phyloP scores from a whole-genome alignment of 2,329 filamentous ascomycete genomes.

The Aspergillus hiratsukae region DNA sequence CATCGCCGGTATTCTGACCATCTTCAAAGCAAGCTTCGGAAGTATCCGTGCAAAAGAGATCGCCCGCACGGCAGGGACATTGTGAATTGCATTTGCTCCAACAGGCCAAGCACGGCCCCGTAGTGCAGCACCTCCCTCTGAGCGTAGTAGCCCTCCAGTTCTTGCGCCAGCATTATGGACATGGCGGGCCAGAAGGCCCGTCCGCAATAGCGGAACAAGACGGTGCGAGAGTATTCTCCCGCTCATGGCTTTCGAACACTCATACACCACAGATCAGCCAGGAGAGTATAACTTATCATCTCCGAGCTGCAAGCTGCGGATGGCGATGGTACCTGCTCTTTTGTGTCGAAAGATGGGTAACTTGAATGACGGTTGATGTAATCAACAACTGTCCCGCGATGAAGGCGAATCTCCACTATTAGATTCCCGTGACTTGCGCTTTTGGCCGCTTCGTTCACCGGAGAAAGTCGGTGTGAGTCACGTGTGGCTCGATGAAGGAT shows the following conservation, averaged over 20 bases:
- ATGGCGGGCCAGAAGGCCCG: constrained; percentile 56
- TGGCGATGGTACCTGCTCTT: constrained; percentile 5
- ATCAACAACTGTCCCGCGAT: background rate
- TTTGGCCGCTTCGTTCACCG: constrained; percentile 28
- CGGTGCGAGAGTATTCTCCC: constrained; percentile 72
- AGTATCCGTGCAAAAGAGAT: constrained; percentile 66
- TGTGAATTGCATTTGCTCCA: constrained; percentile 75
- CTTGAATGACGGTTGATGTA: constrained; percentile 1
- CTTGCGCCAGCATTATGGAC: constrained; percentile 59
- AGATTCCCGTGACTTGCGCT: constrained; percentile 29
- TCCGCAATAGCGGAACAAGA: constrained; percentile 63
- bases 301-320: constrained; percentile 17
- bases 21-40: constrained; percentile 86
- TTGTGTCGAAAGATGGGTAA: background rate
- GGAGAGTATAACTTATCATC: constrained; percentile 14
- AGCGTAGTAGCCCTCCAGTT: constrained; percentile 64
- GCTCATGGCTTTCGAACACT: constrained; percentile 53
- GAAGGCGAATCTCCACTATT: constrained; percentile 3
- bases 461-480: constrained; percentile 25
- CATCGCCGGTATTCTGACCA: constrained; percentile 81
- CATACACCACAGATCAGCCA: constrained; percentile 28
- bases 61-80: constrained; percentile 60
- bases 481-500: constrained; percentile 19
- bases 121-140: constrained; percentile 59
- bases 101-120: constrained; percentile 69